Percentiles rank a stretch among this genome's conserved stretches.
phyloP scores from a whole-genome alignment of 164 flowering plant genomes.

The Piper betle region DNA sequence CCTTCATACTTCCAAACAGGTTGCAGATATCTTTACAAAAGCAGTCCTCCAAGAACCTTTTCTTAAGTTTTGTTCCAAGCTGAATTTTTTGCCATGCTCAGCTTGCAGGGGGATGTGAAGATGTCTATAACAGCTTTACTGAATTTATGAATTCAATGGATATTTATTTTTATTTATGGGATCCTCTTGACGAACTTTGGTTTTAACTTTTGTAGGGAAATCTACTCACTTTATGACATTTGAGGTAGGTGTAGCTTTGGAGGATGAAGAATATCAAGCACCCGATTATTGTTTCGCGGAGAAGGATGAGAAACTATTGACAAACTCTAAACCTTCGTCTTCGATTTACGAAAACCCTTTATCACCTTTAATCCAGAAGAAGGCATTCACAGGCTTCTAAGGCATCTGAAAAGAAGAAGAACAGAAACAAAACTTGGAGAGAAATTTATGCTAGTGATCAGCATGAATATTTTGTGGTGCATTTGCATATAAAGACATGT shows the following conservation, averaged over 20 bases:
- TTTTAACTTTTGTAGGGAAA: constrained; percentile 28
- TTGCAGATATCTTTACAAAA: not conserved
- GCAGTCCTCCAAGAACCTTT: no score
- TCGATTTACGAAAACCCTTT: not conserved
- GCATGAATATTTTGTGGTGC: no score
- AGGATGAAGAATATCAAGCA: constrained; percentile 63
- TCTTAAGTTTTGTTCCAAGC: no score
- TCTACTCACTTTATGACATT: constrained; percentile 72
- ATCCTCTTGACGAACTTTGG: no score
- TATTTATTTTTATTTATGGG: no score
- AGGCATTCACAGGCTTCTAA: not conserved
- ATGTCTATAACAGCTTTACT: no score
- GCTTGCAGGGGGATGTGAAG: no score
- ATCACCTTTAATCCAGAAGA: not conserved
- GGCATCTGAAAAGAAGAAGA: not conserved
- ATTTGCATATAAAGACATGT: no score
- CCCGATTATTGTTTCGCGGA: constrained; percentile 62
- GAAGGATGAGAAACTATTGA: constrained; percentile 1
- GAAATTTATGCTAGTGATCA: no score
- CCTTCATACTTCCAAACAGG: not conserved
- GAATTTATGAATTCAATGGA: no score
- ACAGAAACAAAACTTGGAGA: no score
- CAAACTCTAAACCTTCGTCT: not conserved
- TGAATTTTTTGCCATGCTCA: no score
- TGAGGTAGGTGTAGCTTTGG: constrained; percentile 69